Conservation (phyloP, 108 stramenopile genomes). For the Bacterosira constricta region DNA sequence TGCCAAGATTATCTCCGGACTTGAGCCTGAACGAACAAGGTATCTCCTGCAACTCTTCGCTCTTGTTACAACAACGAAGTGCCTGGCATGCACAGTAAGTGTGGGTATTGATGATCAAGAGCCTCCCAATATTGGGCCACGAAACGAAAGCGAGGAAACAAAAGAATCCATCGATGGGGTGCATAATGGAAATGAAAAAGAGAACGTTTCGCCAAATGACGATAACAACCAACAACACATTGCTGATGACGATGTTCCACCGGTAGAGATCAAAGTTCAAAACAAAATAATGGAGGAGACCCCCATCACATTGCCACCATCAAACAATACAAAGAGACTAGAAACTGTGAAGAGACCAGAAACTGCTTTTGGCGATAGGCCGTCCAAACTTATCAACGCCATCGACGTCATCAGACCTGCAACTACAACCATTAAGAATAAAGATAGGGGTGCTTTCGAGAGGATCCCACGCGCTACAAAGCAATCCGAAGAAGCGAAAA, state of each 20-base stretch:
- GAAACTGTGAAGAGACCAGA: conserved; percentile 12
- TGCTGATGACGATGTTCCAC: too few species aligned
- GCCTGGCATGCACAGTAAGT: not conserved
- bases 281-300: not conserved
- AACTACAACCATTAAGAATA: not conserved
- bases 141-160: not conserved
- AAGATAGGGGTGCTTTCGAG: not conserved
- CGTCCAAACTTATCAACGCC: not conserved
- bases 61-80: conserved; percentile 47
- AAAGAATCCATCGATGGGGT: too few species aligned
- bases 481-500: not conserved
- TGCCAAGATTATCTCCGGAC: conserved; percentile 71
- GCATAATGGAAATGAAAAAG: too few species aligned
- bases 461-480: not conserved
- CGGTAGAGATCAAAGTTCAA: too few species aligned
- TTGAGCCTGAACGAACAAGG: conserved; percentile 78
- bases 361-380: conserved; percentile 7
- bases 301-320: not conserved
- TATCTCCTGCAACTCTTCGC: conserved; percentile 71
- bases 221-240: too few species aligned
- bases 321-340: not conserved
- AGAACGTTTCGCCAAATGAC: not conserved
- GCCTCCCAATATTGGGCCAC: not conserved
- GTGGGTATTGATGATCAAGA: not conserved
- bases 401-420: not conserved